These are phyloP conservation scores for Penicillium sp. DNA, from an alignment of 2,329 filamentous ascomycete genomes.

Conservation along the genomic window DNA sequence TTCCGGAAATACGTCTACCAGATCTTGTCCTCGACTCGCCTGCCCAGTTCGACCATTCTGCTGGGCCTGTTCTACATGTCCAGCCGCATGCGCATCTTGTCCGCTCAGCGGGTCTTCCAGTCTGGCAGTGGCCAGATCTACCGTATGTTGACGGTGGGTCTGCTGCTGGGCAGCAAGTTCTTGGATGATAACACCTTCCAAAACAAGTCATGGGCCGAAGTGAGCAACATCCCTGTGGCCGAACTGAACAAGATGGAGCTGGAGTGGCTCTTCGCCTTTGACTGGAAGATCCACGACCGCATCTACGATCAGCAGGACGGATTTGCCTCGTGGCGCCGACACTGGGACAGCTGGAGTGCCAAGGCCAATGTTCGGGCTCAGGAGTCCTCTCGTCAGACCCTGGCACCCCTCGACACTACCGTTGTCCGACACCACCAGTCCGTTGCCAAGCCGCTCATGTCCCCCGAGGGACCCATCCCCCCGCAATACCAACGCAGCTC, in stretches of 20 bases:
- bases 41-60: constrained; percentile 89
- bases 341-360: constrained; percentile 69
- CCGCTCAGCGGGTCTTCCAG: constrained; percentile 60
- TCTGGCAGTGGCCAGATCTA: constrained; percentile 74
- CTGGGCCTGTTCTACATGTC: constrained; percentile 89
- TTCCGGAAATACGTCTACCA: constrained; percentile 93
- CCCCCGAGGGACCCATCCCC: constrained; percentile 56
- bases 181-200: constrained; percentile 97
- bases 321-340: constrained; percentile 67
- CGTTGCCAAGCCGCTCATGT: constrained; percentile 57
- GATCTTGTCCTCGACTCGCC: constrained; percentile 85
- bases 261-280: constrained; percentile 83
- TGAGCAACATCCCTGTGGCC: constrained; percentile 83
- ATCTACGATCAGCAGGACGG: constrained; percentile 74
- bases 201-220: constrained; percentile 95
- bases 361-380: constrained; percentile 56
- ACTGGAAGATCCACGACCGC: constrained; percentile 86
- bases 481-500: constrained; percentile 57
- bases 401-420: constrained; percentile 70
- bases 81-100: constrained; percentile 78
- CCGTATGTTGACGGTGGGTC: constrained; percentile 81
- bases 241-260: constrained; percentile 87
- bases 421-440: constrained; percentile 58
- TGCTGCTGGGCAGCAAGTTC: constrained; percentile 93
- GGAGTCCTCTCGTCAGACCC: constrained; percentile 55